A percentile compares a stretch with the other conserved stretches of the same genome.
These are phyloP conservation scores for Xylaria hypoxylon DNA, from an alignment of 2,329 filamentous ascomycete genomes.

Conservation along the genomic window DNA sequence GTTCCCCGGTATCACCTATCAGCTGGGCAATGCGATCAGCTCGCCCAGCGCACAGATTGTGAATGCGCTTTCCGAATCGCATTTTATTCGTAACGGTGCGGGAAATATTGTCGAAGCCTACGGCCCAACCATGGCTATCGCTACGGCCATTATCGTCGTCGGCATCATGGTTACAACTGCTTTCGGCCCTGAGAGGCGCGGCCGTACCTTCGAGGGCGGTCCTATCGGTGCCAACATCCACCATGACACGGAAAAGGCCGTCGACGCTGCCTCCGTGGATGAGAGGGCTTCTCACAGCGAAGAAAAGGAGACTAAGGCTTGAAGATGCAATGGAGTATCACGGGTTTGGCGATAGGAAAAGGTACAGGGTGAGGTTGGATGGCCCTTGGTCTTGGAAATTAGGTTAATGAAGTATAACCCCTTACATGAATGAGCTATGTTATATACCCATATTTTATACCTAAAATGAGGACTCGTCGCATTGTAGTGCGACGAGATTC, in stretches of 20 bases:
- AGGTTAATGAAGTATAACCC: conserved; percentile 15
- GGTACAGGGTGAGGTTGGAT: neutral
- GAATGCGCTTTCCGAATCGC: conserved; percentile 76
- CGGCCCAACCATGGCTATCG: conserved; percentile 79
- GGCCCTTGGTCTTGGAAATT: neutral
- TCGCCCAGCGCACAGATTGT: conserved; percentile 81
- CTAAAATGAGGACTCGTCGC: neutral
- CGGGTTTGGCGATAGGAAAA: neutral
- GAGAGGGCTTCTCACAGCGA: conserved; percentile 37
- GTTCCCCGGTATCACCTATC: conserved; percentile 78
- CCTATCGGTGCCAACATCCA: conserved; percentile 59
- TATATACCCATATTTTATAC: neutral
- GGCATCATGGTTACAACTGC: conserved; percentile 76
- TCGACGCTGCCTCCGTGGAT: conserved; percentile 46
- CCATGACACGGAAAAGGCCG: conserved; percentile 46
- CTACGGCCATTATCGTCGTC: conserved; percentile 78
- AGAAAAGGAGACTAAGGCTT: conserved; percentile 25
- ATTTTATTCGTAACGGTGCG: conserved; percentile 63
- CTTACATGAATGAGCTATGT: neutral
- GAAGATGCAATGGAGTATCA: neutral
- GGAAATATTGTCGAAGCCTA: conserved; percentile 75
- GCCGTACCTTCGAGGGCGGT: conserved; percentile 73
- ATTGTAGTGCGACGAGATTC: neutral
- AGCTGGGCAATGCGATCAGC: conserved; percentile 80
- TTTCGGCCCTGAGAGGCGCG: conserved; percentile 79